phyloP scores from a whole-genome alignment of 2,329 filamentous ascomycete species.

The Erysiphe pulchra region DNA sequence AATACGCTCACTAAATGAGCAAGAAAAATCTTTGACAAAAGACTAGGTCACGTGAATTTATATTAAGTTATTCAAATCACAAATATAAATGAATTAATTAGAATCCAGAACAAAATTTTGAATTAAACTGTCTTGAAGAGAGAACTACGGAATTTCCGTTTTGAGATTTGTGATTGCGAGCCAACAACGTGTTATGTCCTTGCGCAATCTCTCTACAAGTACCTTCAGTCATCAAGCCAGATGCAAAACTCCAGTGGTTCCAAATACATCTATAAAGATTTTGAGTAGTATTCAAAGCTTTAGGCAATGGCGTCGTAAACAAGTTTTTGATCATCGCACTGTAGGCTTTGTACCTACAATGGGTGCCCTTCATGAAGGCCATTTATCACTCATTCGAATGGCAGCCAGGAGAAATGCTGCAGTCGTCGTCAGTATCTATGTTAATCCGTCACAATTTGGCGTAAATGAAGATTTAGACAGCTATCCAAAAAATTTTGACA shows the following conservation, averaged over 20 bases:
- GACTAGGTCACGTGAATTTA: too few relatives aligned
- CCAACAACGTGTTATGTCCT: too few relatives aligned
- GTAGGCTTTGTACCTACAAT: conserved; percentile 89
- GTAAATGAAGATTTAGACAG: conserved; percentile 63
- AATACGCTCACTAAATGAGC: too few relatives aligned
- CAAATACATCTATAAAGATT: conserved; percentile 35
- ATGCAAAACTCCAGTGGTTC: conserved; percentile 15
- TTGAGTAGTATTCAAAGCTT: conserved; percentile 52
- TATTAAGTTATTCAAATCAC: too few relatives aligned
- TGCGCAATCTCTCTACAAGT: conserved; percentile 2
- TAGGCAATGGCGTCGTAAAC: conserved; percentile 40
- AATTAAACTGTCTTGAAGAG: too few relatives aligned
- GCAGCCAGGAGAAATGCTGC: conserved; percentile 66
- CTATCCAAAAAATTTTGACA: conserved; percentile 76
- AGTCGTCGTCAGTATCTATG: conserved; percentile 77
- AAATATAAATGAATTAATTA: too few relatives aligned
- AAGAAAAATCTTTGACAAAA: too few relatives aligned
- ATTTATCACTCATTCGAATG: conserved; percentile 60
- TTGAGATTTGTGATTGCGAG: too few relatives aligned
- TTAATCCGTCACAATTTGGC: conserved; percentile 94
- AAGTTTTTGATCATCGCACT: conserved; percentile 38
- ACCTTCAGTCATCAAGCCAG: conserved; percentile 2
- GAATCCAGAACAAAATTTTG: too few relatives aligned
- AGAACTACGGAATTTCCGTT: too few relatives aligned
- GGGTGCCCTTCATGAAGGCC: conserved; percentile 86